Percentiles rank a stretch among this genome's conserved stretches.
Conservation (phyloP, 2,329 filamentous ascomycete genomes). For the Salinomyces thailandicus region DNA sequence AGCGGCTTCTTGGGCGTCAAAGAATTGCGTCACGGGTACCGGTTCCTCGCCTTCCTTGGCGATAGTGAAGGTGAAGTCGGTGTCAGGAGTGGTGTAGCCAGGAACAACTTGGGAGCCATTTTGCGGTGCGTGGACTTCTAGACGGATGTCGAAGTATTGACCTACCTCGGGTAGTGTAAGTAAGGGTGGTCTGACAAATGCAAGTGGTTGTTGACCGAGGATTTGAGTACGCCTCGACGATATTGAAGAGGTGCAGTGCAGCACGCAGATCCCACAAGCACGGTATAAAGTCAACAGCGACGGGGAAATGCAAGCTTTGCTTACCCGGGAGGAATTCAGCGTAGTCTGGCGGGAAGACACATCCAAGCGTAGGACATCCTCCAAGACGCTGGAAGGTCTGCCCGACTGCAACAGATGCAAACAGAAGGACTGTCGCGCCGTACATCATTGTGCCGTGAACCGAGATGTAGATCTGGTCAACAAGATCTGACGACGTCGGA, state of each 20-base stretch:
- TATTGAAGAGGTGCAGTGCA: too few relatives aligned
- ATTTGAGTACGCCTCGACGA: too few relatives aligned
- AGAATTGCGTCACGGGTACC: slow-evolving; percentile 53
- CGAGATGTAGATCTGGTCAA: too few relatives aligned
- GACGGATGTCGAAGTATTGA: slow-evolving; percentile 72
- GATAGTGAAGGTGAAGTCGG: slow-evolving; percentile 66
- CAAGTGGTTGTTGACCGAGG: too few relatives aligned
- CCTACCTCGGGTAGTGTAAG: too few relatives aligned
- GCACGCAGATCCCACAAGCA: too few relatives aligned
- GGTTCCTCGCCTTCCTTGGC: slow-evolving; percentile 49
- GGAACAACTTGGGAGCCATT: slow-evolving; percentile 71
- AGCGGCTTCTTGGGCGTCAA: slow-evolving; percentile 57
- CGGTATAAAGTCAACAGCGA: too few relatives aligned
- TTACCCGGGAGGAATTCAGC: slow-evolving; percentile 75
- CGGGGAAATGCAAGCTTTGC: too few relatives aligned
- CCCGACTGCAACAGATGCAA: slow-evolving; percentile 20
- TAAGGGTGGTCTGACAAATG: too few relatives aligned
- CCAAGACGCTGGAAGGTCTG: slow-evolving; percentile 48
- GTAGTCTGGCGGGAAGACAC: slow-evolving; percentile 49
- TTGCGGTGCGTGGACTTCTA: slow-evolving; percentile 52
- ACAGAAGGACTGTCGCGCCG: too few relatives aligned
- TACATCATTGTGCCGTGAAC: too few relatives aligned
- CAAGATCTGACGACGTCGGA: too few relatives aligned
- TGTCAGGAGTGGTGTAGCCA: slow-evolving; percentile 47
- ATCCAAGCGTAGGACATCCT: slow-evolving; percentile 45